Evolutionary conservation across 1,284 basidiomycete genomes (phyloP).

Genomic region (Entoloma clypeatum): DNA sequence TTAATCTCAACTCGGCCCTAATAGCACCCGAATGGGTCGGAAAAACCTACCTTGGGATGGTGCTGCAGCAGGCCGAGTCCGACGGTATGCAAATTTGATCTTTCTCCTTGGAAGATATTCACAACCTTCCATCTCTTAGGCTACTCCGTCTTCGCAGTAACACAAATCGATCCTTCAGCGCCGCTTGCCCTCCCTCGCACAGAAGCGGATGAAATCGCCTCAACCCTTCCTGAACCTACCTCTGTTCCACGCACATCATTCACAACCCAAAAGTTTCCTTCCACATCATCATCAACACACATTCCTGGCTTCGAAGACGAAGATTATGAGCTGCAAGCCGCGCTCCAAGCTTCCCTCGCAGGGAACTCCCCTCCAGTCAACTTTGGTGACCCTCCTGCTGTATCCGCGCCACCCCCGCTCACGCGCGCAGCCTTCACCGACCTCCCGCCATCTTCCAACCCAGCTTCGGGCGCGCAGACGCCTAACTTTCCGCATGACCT

Average conservation of each 20-base stretch:
- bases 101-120: not conserved
- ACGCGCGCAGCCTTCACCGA: conserved; percentile 15
- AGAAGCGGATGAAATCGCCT: conserved; percentile 63
- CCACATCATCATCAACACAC: conserved; percentile 15
- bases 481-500: conserved; percentile 15
- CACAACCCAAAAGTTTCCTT: conserved; percentile 2
- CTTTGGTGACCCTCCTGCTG: conserved; percentile 16
- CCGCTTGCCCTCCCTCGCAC: conserved; percentile 54
- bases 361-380: conserved; percentile 16
- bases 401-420: conserved; percentile 28
- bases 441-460: conserved; percentile 12
- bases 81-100: conserved; percentile 52
- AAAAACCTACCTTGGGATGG: conserved; percentile 80
- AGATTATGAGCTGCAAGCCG: conserved; percentile 83
- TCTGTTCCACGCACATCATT: conserved; percentile 26
- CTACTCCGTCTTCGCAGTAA: conserved; percentile 85
- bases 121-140: conserved; percentile 42
- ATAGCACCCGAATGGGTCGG: conserved; percentile 78
- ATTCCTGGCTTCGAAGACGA: conserved; percentile 67
- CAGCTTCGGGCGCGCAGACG: conserved; percentile 19
- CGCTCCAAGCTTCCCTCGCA: conserved; percentile 73
- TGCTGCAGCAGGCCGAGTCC: conserved; percentile 81
- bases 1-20: conserved; percentile 85
- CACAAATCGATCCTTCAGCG: conserved; percentile 46
- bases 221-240: conserved; percentile 50